These are phyloP conservation scores for Ustilago esculenta DNA, from an alignment of 1,284 basidiomycete genomes.

Conservation along the genomic window DNA sequence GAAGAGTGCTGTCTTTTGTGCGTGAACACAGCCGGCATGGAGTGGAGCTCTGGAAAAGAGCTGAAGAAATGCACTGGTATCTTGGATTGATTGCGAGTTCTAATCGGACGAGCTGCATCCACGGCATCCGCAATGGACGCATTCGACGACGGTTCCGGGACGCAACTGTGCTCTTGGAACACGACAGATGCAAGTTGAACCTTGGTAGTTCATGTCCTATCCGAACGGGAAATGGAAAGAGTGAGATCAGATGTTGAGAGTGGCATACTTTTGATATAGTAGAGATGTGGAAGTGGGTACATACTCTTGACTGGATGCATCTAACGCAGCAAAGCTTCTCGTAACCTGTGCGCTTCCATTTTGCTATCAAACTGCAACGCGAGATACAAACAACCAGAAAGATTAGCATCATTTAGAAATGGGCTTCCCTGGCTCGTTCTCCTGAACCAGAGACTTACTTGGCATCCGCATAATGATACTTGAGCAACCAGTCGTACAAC, in stretches of 20 bases:
- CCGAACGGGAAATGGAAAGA: no score
- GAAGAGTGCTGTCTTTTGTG: no score
- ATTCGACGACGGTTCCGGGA: conserved; percentile 92
- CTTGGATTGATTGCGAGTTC: conserved; percentile 1
- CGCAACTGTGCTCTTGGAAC: conserved; percentile 94
- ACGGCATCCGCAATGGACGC: conserved; percentile 81
- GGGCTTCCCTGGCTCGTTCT: no score
- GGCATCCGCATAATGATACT: conserved; percentile 95
- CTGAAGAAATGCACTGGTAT: no score
- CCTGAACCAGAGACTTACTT: no score
- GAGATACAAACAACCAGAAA: no score
- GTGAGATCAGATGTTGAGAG: no score
- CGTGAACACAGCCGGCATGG: no score
- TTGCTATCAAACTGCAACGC: conserved; percentile 89
- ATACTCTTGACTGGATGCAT: conserved; percentile 91
- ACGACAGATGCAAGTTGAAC: conserved; percentile 97
- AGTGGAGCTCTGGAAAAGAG: no score
- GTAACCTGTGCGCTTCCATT: conserved; percentile 99
- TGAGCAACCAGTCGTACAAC: conserved; percentile 97
- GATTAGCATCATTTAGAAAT: no score
- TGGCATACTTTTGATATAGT: no score
- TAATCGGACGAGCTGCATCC: conserved; percentile 60
- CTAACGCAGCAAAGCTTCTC: conserved; percentile 97
- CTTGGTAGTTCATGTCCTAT: conserved; percentile 97
- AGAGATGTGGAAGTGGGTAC: conserved; percentile 60